Evolutionary conservation across 2,329 filamentous ascomycete genomes (phyloP), one percentile per base, ranked within the genome.

Genomic region (Nakataea oryzae): DNA sequence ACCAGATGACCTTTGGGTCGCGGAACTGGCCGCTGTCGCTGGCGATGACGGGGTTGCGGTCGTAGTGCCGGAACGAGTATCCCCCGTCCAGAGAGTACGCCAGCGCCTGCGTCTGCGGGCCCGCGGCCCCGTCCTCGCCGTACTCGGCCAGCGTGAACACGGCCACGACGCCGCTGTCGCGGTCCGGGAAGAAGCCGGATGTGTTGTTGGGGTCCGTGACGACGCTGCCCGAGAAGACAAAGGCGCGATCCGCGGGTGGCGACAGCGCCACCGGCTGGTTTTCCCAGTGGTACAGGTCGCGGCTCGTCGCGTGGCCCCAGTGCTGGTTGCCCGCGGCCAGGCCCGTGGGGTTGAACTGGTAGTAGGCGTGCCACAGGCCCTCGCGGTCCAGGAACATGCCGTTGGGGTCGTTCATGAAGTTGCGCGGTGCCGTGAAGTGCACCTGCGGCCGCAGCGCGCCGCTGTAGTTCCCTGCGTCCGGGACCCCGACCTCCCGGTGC

Each of bases 301-400:
- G 68, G 34, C 80, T 84, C 1, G 85, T 87, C 2, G 85, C 85
- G 67, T 88, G 86, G 12, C 86, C 86, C 86, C 86, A 88, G 66
- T 87, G 84, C 67, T 87, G 81, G 64, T 86, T 84, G 1, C 83
- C 84, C 7, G 69, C 68, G 5, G 65, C 62, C 4, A 69, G 6
- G 8, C 67, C 68, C 1, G 66, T 69, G 0, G 72, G 70, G 50
- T 72, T 72, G 63, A 70, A 71, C 70, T 88, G 86, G 67, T 88
- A 89, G 71, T 88, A 88, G 1, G 87, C 66, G 68, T 88, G 86
- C 71, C 82, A 89, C 0, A 76, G 75, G 5, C 83, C 84, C 62
- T 84, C 76, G 2, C 72, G 75, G 64, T 86, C 83, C 7, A 79
- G 69, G 64, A 86, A 85, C 74, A 86, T 78, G 66, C 86, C 86